phyloP scores from a whole-genome alignment of 2,329 filamentous ascomycete species.

The Byssoonygena ceratinophila region DNA sequence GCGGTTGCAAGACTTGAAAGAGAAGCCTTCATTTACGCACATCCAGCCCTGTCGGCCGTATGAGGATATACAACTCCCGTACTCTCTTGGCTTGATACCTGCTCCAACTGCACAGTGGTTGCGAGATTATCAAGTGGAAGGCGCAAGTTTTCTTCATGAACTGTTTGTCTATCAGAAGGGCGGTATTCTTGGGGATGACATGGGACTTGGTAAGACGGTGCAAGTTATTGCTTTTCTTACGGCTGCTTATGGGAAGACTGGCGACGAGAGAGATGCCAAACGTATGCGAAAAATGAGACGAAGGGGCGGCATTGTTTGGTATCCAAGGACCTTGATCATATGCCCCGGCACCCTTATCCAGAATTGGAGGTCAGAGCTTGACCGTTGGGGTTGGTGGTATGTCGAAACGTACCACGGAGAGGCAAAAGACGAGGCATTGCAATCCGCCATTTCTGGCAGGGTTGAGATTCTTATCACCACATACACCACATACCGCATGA shows the following conservation, averaged over 20 bases:
- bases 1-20: conserved; percentile 48
- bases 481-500: conserved; percentile 74
- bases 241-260: conserved; percentile 87
- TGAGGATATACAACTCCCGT: conserved; percentile 61
- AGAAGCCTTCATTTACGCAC: conserved; percentile 59
- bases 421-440: conserved; percentile 57
- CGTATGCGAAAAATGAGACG: conserved; percentile 77
- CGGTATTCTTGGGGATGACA: conserved; percentile 86
- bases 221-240: conserved; percentile 90
- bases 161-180: conserved; percentile 86
- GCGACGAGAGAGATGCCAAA: conserved; percentile 72
- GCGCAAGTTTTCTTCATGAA: conserved; percentile 73
- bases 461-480: conserved; percentile 91
- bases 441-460: conserved; percentile 62
- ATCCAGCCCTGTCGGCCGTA: conserved; percentile 57
- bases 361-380: conserved; percentile 82
- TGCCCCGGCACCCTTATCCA: conserved; percentile 80
- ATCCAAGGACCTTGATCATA: conserved; percentile 71
- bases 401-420: conserved; percentile 71
- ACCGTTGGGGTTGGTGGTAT: conserved; percentile 94
- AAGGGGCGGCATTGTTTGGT: conserved; percentile 53
- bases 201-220: conserved; percentile 94
- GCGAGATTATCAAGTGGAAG: conserved; percentile 80
- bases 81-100: conserved; percentile 72
- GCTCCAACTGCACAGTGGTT: conserved; percentile 84